Evolutionary conservation across 495 filamentous ascomycete genomes (phyloP).

Genomic region (Delitschia confertaspora): DNA sequence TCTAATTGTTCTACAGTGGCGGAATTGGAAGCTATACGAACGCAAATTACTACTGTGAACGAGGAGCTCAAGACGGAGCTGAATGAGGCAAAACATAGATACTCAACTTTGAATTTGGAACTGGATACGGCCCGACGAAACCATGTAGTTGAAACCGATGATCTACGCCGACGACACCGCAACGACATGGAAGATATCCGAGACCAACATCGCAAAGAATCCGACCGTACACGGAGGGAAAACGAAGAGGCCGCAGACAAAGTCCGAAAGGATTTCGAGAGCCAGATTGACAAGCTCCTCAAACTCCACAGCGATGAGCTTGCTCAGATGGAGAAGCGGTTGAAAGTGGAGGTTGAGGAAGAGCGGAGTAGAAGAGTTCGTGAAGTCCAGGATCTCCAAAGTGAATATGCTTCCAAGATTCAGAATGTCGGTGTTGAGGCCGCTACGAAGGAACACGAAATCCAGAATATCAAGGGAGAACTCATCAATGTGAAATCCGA

Average conservation of each 20-base stretch:
- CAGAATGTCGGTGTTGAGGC: constrained; percentile 56
- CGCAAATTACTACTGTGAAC: constrained; percentile 50
- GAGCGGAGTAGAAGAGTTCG: constrained; percentile 49
- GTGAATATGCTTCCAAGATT: constrained; percentile 51
- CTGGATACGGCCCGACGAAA: constrained; percentile 46
- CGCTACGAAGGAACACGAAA: constrained; percentile 51
- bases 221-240: constrained; percentile 24
- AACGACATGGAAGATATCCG: constrained; percentile 31
- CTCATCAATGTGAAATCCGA: constrained; percentile 44
- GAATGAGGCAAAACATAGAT: constrained; percentile 45
- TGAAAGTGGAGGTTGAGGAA: constrained; percentile 35
- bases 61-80: constrained; percentile 49
- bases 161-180: constrained; percentile 38
- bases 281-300: constrained; percentile 29
- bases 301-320: constrained; percentile 30
- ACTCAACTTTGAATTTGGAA: constrained; percentile 36
- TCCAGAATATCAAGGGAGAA: constrained; percentile 46
- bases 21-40: constrained; percentile 55
- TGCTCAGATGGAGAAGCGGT: constrained; percentile 24
- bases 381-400: constrained; percentile 59
- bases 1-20: constrained; percentile 43
- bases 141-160: constrained; percentile 51
- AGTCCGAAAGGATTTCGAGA: constrained; percentile 24
- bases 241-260: constrained; percentile 38
- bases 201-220: constrained; percentile 27